phyloP scores from a whole-genome alignment of 177 flowering plant species.

The Telopea speciosissima region DNA sequence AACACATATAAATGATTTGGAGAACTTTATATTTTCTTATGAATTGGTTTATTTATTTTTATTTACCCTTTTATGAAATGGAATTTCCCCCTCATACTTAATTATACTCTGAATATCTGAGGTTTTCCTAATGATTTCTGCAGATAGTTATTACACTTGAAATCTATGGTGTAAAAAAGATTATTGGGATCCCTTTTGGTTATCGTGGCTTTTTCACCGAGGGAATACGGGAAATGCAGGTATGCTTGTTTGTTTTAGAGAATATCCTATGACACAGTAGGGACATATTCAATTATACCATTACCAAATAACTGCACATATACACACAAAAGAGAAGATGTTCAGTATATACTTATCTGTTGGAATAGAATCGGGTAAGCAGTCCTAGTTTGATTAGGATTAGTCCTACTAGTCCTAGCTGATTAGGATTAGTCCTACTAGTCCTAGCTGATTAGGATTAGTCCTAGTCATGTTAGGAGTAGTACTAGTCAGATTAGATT shows the following conservation, averaged over 20 bases:
- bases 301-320: neutral
- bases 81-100: neutral
- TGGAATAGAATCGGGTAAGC: too few relatives aligned
- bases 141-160: slow-evolving; percentile 93
- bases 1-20: neutral
- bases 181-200: slow-evolving; percentile 83
- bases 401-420: too few relatives aligned
- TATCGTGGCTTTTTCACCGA: slow-evolving; percentile 75
- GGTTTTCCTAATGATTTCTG: slow-evolving; percentile 8
- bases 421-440: too few relatives aligned
- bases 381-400: too few relatives aligned
- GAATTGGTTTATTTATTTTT: neutral
- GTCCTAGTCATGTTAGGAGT: too few relatives aligned
- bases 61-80: too few relatives aligned
- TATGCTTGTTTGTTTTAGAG: slow-evolving; percentile 23
- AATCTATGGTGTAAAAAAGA: slow-evolving; percentile 82
- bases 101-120: neutral
- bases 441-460: too few relatives aligned
- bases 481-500: too few relatives aligned
- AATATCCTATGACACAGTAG: neutral
- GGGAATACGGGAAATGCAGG: slow-evolving; percentile 51
- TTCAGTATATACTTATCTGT: neutral
- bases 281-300: neutral
- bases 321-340: neutral
- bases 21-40: too few relatives aligned